Base-by-base conservation (phyloP, 179 eudicot species). In the Dionaea muscipula region DNA sequence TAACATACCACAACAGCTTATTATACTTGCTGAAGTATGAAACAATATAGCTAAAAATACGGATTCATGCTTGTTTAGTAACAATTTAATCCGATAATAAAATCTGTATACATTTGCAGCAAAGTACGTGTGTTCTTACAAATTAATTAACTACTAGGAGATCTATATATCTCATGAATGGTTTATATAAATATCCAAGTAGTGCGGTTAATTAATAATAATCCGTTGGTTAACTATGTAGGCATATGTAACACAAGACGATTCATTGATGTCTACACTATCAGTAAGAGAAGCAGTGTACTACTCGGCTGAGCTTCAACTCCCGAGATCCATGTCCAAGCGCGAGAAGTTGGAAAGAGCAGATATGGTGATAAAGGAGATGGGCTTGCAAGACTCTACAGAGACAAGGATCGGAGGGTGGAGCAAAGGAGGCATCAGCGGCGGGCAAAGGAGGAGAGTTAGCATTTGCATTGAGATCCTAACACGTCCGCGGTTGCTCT, bases 171-270 rank as follows among this genome's bases (percentile, higher is more conserved):
- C n/a, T n/a, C n/a, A n/a, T n/a, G n/a, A n/a, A n/a, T n/a, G n/a
- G n/a, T n/a, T n/a, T n/a, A n/a, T n/a, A n/a, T n/a, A n/a, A n/a
- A n/a, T n/a, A n/a, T n/a, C n/a, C n/a, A n/a, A n/a, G n/a, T n/a
- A n/a, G n/a, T n/a, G n/a, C n/a, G n/a, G n/a, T n/a, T n/a, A n/a
- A n/a, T n/a, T n/a, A n/a, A n/a, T n/a, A n/a, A n/a, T n/a, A n/a
- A n/a, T n/a, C n/a, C n/a, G n/a, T n/a, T n/a, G n/a, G n/a, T n/a
- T n/a, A n/a, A n/a, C n/a, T n/a, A n/a, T n/a, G 4, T 27, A 86
- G 95, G 93, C 88, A 5, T 86, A 86, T 40, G 88, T 83, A 56
- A 81, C 81, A 11, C 95, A 84, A 79, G 88, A 81, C 13, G 93
- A 86, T 25, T 59, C 71, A 3, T 18, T 83, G 24, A 76, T 71